Base-by-base conservation (phyloP, 306 rosid genomes). In the Castanopsis chinensis region DNA sequence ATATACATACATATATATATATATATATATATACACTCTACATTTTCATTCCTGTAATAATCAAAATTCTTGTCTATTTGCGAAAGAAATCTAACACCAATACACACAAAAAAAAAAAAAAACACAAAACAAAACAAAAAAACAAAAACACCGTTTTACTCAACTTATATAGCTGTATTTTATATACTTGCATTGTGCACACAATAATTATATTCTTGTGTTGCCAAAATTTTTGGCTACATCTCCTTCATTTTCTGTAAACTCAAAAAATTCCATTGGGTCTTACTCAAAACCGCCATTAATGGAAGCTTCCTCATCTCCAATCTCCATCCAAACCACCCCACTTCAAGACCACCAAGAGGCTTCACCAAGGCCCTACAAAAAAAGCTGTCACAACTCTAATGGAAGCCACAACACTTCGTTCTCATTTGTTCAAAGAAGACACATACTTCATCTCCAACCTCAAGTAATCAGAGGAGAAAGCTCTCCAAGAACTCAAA, bases 401-500 rank as follows among this genome's bases (percentile, higher is more conserved):
- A 69, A 91, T 91, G 91, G 91, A 87, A 21, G 87, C 89, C 28
- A 81, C 94, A 1, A 79, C 89, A 0, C 85, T 88, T 35, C 85
- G 85, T 6, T 69, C 91, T 3, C 84, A 91, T 5, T 91, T 96
- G 5, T 92, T 91, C 90, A 87, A 87, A 71, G 98, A 95, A 81
- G 96, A 95, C 86, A 84, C 87, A 11, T 95, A 95, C 84, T 80
- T 86, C 12, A 80, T 89, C 2, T 86, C 96, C 52, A 78, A 76
- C 25, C 84, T 95, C 74, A 93, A 85, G 72, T 86, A 98, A 21
- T 93, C 97, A 1, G 96, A 95, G 72, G 83, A 80, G 27, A 93
- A 92, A 51, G 90, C 96, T 8, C 94, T 95, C 4, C 91, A 85
- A 28, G 92, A 90, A 61, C 96, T 95, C 30, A 92, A 89, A n/a